Evolutionary conservation across 176 grass and related monocot species (phyloP).

Genomic region (Puya raimondii): DNA sequence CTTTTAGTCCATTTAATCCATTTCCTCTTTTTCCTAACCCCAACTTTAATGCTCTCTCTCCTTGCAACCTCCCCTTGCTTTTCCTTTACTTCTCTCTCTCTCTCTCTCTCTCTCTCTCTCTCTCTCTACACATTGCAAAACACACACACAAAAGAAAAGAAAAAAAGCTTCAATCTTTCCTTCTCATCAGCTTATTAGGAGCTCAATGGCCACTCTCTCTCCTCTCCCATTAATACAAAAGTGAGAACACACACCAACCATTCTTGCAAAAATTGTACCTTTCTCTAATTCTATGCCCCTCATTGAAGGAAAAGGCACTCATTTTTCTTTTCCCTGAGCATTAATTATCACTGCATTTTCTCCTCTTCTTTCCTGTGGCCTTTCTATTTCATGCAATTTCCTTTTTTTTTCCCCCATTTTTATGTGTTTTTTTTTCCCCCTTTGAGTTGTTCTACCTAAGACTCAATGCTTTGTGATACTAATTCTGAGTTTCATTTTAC

Average conservation of each 20-base stretch:
- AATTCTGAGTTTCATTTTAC: conserved; percentile 23
- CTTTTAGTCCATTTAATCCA: conserved; percentile 23
- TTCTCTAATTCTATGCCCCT: not conserved
- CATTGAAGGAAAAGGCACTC: not conserved
- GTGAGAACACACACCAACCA: not conserved
- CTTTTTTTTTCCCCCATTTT: conserved; percentile 1
- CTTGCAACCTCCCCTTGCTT: conserved; percentile 13
- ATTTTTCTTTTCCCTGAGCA: not conserved
- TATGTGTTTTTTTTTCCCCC: conserved; percentile 3
- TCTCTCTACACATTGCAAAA: conserved; percentile 7
- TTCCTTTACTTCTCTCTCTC: conserved; percentile 7
- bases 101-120: not conserved
- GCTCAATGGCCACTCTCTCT: not conserved
- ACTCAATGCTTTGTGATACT: not conserved
- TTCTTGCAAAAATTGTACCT: not conserved
- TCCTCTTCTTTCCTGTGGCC: not conserved
- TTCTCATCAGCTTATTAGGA: not conserved
- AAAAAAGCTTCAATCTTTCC: not conserved
- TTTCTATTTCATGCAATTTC: not conserved
- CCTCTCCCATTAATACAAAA: not conserved
- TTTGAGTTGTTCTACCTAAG: not conserved
- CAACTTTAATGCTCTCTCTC: conserved; percentile 6
- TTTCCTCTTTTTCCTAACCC: conserved; percentile 8
- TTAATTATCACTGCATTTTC: not conserved
- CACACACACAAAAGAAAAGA: no score